A percentile compares a stretch with the other conserved stretches of the same genome.
These are phyloP conservation scores for Penicillium sp. DNA, from an alignment of 2,329 filamentous ascomycete species.

Conservation along the genomic window DNA sequence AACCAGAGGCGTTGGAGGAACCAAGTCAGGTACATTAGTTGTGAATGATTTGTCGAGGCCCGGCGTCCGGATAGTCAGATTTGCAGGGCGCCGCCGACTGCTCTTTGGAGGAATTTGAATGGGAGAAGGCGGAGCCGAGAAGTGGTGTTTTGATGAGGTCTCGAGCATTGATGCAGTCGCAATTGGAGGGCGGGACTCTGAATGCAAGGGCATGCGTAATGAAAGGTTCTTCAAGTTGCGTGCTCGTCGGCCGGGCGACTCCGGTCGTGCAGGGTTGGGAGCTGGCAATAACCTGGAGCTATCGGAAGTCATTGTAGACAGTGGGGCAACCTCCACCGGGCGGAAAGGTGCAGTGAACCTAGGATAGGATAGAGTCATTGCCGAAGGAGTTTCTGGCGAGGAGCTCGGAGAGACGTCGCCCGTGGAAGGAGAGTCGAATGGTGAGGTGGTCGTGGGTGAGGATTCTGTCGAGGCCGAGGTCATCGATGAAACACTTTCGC, in stretches of 20 bases:
- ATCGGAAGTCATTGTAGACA: constrained; percentile 27
- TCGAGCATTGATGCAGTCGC: constrained; percentile 53
- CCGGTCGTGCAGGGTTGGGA: constrained; percentile 43
- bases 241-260: constrained; percentile 45
- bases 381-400: constrained; percentile 85
- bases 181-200: constrained; percentile 48
- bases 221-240: constrained; percentile 67
- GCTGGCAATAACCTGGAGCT: constrained; percentile 32
- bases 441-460: constrained; percentile 93
- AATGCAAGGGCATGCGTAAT: constrained; percentile 58
- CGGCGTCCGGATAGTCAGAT: constrained; percentile 61
- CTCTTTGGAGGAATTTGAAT: constrained; percentile 58
- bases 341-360: constrained; percentile 37
- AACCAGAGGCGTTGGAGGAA: constrained; percentile 60
- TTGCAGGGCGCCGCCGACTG: constrained; percentile 59
- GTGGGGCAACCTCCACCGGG: constrained; percentile 28
- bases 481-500: constrained; percentile 47
- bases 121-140: constrained; percentile 59
- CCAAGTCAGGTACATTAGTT: constrained; percentile 50
- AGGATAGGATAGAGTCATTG: constrained; percentile 60
- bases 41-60: constrained; percentile 54
- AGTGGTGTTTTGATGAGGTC: constrained; percentile 38
- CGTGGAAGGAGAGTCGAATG: constrained; percentile 84
- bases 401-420: constrained; percentile 90
- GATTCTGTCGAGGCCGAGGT: constrained; percentile 85